Base-by-base conservation (phyloP, 345 rosid genomes). In the Kandelia obovata region DNA sequence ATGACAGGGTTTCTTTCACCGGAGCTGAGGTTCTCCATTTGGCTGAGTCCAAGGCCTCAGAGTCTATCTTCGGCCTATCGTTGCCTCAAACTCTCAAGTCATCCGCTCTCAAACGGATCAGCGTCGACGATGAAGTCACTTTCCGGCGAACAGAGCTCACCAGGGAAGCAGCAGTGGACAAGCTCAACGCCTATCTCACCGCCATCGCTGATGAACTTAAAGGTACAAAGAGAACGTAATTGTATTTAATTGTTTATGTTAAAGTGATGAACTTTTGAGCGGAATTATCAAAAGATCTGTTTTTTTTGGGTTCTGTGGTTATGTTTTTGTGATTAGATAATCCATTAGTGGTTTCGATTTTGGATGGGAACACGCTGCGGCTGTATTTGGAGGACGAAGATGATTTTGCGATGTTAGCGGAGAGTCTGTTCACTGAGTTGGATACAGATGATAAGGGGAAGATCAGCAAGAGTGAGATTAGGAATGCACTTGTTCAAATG, bases 321-420 rank as follows among this genome's bases (percentile, higher is more conserved):
- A 35, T 71, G 62, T 67, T 63, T 13, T 43, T 43, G 17, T 43
- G 49, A 17, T 58, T 70, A 90, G 98, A 84, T 69, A 73, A 86
- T 76, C 98, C 97, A 20, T 46, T 92, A 63, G 83, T 81, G 72
- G 81, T 86, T 1, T 84, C 96, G 3, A 57, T 86, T 56, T 73
- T 90, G 69, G 86, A 92, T 77, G 98, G 97, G 82, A 86, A 71
- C 39, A 77, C 81, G n/a, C 66, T 89, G 82, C 78, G 77, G 72
- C 20, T n/a, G 52, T 80, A 80, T 68, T 71, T 89, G 78, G 93
- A 90, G 73, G 98, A 93, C 58, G 98, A 93, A 70, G 98, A 93
- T 77, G 98, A 93, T 76, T 90, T 90, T 67, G 97, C 98, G 1
- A 85, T 93, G 98, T 68, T 93, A 64, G 97, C 97, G 0, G 98